phyloP scores from a whole-genome alignment of 2,329 filamentous ascomycete genomes.

The Capronia coronata region DNA sequence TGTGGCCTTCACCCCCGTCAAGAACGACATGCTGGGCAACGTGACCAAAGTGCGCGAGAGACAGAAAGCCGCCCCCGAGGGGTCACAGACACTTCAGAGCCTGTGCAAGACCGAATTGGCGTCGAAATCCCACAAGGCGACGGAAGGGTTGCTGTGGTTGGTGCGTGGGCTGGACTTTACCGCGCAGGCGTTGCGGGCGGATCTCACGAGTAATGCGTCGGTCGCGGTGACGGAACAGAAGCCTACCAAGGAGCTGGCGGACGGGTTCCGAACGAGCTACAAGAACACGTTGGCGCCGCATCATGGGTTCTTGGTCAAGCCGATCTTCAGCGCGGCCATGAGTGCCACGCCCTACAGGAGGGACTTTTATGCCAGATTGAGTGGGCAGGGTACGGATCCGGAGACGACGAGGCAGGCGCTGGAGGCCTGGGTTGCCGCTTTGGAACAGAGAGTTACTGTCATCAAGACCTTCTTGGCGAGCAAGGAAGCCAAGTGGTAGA shows the following conservation, averaged over 20 bases:
- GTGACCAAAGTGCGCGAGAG: slow-evolving; percentile 92
- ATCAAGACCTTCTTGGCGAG: slow-evolving; percentile 58
- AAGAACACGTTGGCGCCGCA: slow-evolving; percentile 80
- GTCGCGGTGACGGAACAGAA: slow-evolving; percentile 17
- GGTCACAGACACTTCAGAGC: slow-evolving; percentile 78
- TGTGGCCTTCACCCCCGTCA: slow-evolving; percentile 81
- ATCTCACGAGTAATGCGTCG: slow-evolving; percentile 37
- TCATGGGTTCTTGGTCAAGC: slow-evolving; percentile 84
- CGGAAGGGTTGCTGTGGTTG: slow-evolving; percentile 87
- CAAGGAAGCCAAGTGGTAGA: slow-evolving; percentile 46
- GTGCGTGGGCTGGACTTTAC: slow-evolving; percentile 94
- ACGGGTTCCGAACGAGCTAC: slow-evolving; percentile 84
- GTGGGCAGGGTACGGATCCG: slow-evolving; percentile 35
- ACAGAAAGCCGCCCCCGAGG: slow-evolving; percentile 66
- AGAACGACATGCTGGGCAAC: slow-evolving; percentile 85
- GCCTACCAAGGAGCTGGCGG: slow-evolving; percentile 53
- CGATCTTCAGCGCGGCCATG: slow-evolving; percentile 90
- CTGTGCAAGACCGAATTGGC: slow-evolving; percentile 83
- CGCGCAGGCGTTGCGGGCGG: slow-evolving; percentile 64
- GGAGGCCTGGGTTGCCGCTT: slow-evolving; percentile 63
- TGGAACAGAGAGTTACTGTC: slow-evolving; percentile 74
- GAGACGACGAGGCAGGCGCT: slow-evolving; percentile 59
- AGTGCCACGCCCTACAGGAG: slow-evolving; percentile 84
- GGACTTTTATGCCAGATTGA: slow-evolving; percentile 87
- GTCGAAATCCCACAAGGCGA: slow-evolving; percentile 78